Conservation (phyloP, 2,329 filamentous ascomycete species). For the Fusarium clavum region DNA sequence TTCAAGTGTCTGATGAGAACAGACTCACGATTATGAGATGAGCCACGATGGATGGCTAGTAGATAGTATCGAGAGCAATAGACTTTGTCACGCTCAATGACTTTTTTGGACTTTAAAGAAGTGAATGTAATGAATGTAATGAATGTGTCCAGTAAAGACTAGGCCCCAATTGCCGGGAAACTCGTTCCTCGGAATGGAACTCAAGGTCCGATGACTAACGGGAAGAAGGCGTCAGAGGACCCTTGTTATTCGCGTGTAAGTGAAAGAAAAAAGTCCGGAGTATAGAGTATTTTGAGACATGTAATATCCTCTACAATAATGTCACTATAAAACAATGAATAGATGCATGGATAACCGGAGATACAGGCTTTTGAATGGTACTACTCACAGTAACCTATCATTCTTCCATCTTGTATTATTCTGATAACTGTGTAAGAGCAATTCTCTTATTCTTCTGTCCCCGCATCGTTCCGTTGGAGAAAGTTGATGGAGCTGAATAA, state of each 20-base stretch:
- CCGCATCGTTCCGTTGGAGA: constrained; percentile 4
- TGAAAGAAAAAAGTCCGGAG: neutral
- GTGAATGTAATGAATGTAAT: neutral
- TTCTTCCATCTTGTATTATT: neutral
- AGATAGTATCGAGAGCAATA: constrained; percentile 44
- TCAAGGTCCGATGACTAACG: constrained; percentile 33
- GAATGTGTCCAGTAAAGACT: neutral
- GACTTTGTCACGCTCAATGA: constrained; percentile 32
- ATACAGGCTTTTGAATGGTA: neutral
- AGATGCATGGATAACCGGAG: no score
- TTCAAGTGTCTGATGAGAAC: constrained; percentile 29
- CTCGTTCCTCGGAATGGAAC: constrained; percentile 13
- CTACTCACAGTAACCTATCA: no score
- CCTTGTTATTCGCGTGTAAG: constrained; percentile 1
- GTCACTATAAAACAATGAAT: no score
- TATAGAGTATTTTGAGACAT: neutral
- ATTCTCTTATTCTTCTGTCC: constrained; percentile 3
- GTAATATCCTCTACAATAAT: neutral
- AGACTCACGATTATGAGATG: constrained; percentile 41
- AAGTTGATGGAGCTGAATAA: constrained; percentile 24
- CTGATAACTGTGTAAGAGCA: neutral
- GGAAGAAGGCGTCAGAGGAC: constrained; percentile 7
- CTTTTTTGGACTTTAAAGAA: neutral
- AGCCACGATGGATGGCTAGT: constrained; percentile 39
- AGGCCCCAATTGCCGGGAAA: neutral